Evolutionary conservation across 345 rosid species (phyloP), one percentile per base, ranked within the genome.

Genomic region (Brassica rapa): DNA sequence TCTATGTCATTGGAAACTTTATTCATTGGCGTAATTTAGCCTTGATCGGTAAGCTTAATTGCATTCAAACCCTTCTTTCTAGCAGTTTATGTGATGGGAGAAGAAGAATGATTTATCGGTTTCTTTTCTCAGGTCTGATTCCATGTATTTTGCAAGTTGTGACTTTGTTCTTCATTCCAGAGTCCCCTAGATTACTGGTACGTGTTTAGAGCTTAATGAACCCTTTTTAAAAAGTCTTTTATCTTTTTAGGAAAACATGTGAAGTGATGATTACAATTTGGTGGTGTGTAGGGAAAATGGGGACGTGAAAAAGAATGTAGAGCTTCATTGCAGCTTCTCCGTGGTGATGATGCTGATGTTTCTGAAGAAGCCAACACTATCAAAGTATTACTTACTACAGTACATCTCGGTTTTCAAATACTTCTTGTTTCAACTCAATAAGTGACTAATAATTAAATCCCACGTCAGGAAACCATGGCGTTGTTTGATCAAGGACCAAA

Each of bases 151-250:
- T 88, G 21, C 89, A 86, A 62, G 74, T 85, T 63, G 70, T 82
- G 15, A 78, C 79, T 33, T 64, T 88, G 59, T 84, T 84, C 71
- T 82, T 86, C 80, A 81, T 88, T 33, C 88, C 92, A 8, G 92
- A 88, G 65, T 88, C 92, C 35, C 91, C 91, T 19, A 83, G 88
- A 80, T 79, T 86, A 77, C 55, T 88, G 84, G 84, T 81, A 72
- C 0, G 30, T 60, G 75, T 60, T 75, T 37, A 39, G 4, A 64
- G 4, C 19, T 64, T 39, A 64, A 56, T 67, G 25, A 1, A 53
- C 64, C 65, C 24, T 55, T 75, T 69, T 64, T 4, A 0, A 4
- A 59, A 23, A 24, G 8, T 59, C 7, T 59, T 10, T 10, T 5
- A 59, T 24, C n/a, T 10, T 75, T 6, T 5, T 6, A 16, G 6